A percentile compares a stretch with the other conserved stretches of the same genome.
These are phyloP conservation scores for Aspergillus diversus DNA, from an alignment of 495 filamentous ascomycete genomes.

Conservation along the genomic window DNA sequence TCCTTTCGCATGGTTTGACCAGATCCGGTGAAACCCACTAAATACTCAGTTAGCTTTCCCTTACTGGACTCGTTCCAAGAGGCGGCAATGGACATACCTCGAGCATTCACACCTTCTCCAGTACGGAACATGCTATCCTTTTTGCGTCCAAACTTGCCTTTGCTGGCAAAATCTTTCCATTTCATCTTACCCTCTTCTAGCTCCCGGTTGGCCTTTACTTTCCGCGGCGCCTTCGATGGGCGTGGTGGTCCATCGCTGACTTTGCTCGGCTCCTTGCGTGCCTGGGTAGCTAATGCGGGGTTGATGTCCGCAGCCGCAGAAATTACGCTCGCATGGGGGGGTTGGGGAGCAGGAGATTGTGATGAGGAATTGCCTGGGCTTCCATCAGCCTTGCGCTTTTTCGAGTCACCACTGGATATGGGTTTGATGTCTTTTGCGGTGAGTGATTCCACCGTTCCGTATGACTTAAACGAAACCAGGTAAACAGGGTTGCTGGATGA, in stretches of 20 bases:
- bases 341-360: slow-evolving; percentile 47
- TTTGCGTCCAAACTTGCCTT: slow-evolving; percentile 83
- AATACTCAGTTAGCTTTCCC: slow-evolving; percentile 9
- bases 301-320: slow-evolving; percentile 88
- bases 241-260: slow-evolving; percentile 67
- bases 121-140: slow-evolving; percentile 99
- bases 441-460: slow-evolving; percentile 80
- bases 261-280: slow-evolving; percentile 66
- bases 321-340: slow-evolving; percentile 66
- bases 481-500: slow-evolving; percentile 87
- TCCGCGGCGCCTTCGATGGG: slow-evolving; percentile 70
- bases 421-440: slow-evolving; percentile 84
- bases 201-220: slow-evolving; percentile 88
- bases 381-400: slow-evolving; percentile 91
- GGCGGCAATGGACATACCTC: slow-evolving; percentile 61
- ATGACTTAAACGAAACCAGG: slow-evolving; percentile 90
- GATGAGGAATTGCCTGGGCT: slow-evolving; percentile 58
- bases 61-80: not conserved
- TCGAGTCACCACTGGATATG: slow-evolving; percentile 63
- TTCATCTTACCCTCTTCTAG: slow-evolving; percentile 89
- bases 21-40: slow-evolving; percentile 95
- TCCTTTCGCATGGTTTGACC: slow-evolving; percentile 95
- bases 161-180: slow-evolving; percentile 88
- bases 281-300: slow-evolving; percentile 72
- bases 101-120: slow-evolving; percentile 78